Conservation (phyloP, 2,329 filamentous ascomycete genomes). For the Phaeosphaeria sp. region DNA sequence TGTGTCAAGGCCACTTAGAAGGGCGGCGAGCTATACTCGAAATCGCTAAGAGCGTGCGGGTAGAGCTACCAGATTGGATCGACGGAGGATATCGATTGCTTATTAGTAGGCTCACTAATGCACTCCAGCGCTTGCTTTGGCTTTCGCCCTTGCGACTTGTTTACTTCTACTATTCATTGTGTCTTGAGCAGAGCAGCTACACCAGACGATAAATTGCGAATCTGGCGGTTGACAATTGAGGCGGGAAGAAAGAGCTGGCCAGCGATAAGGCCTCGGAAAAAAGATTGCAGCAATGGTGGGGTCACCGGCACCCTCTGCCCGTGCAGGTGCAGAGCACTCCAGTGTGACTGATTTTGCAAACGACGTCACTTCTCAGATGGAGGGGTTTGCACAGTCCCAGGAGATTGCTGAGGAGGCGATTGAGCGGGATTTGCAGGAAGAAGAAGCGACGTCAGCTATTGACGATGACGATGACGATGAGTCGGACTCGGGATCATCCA, state of each 20-base stretch:
- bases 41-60: constrained; percentile 14
- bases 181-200: background rate
- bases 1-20: constrained; percentile 16
- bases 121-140: background rate
- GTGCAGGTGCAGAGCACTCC: constrained; percentile 12
- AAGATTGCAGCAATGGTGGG: constrained; percentile 16
- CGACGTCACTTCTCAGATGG: constrained; percentile 39
- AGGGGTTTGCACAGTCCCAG: constrained; percentile 34
- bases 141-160: background rate
- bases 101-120: constrained; percentile 8
- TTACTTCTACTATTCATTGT: background rate
- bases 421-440: constrained; percentile 46
- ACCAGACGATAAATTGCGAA: background rate
- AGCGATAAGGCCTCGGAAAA: background rate
- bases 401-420: constrained; percentile 49
- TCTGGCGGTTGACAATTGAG: background rate
- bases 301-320: background rate
- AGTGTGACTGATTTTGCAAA: constrained; percentile 25
- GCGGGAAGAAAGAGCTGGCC: background rate
- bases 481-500: constrained; percentile 52
- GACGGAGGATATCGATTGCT: background rate
- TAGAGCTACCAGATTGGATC: constrained; percentile 25
- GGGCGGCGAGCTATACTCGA: constrained; percentile 26
- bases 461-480: constrained; percentile 56
- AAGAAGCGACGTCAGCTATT: constrained; percentile 57